Percentiles rank a stretch among this genome's conserved stretches.
These are phyloP conservation scores for Pythium utonaiense DNA, from an alignment of 352 stramenopile genomes.

Conservation along the genomic window DNA sequence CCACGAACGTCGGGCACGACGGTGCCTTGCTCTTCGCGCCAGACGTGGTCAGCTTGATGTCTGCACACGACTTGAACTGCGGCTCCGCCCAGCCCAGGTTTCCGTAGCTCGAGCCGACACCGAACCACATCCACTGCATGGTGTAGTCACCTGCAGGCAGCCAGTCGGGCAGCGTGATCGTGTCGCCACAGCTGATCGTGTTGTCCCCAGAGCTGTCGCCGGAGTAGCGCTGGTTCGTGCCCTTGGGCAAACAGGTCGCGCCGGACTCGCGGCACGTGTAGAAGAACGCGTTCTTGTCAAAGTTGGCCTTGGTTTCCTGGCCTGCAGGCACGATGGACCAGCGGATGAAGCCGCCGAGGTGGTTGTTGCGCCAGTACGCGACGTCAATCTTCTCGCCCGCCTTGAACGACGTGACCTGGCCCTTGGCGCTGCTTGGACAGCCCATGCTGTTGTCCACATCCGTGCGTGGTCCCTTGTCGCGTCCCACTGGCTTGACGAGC, in stretches of 20 bases:
- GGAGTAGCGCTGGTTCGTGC: slow-evolving; percentile 20
- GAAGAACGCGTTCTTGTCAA: slow-evolving; percentile 44
- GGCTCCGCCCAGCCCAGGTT: slow-evolving; percentile 33
- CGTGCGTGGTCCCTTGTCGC: slow-evolving; percentile 27
- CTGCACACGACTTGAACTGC: slow-evolving; percentile 41
- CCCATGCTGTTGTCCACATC: slow-evolving; percentile 34
- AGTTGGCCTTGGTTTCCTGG: slow-evolving; percentile 26
- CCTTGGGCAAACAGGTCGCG: slow-evolving; percentile 33
- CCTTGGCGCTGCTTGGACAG: slow-evolving; percentile 29
- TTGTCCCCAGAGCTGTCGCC: slow-evolving; percentile 31
- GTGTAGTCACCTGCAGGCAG: slow-evolving; percentile 43
- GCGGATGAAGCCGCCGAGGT: slow-evolving; percentile 48
- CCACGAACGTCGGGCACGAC: slow-evolving; percentile 34
- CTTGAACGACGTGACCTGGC: slow-evolving; percentile 30
- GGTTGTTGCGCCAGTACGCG: slow-evolving; percentile 35
- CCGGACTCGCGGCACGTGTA: slow-evolving; percentile 55
- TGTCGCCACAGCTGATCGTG: slow-evolving; percentile 40
- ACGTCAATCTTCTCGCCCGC: slow-evolving; percentile 42
- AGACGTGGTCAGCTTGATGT: slow-evolving; percentile 37
- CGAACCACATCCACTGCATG: slow-evolving; percentile 50
- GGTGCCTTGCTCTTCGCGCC: slow-evolving; percentile 25
- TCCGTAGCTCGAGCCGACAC: slow-evolving; percentile 39
- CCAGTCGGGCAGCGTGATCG: slow-evolving; percentile 43
- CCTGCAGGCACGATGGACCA: slow-evolving; percentile 37
- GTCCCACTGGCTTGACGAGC: slow-evolving; percentile 39